Evolutionary conservation across 768 basidiomycete genomes (phyloP).

Genomic region (Naganishia kalamii): DNA sequence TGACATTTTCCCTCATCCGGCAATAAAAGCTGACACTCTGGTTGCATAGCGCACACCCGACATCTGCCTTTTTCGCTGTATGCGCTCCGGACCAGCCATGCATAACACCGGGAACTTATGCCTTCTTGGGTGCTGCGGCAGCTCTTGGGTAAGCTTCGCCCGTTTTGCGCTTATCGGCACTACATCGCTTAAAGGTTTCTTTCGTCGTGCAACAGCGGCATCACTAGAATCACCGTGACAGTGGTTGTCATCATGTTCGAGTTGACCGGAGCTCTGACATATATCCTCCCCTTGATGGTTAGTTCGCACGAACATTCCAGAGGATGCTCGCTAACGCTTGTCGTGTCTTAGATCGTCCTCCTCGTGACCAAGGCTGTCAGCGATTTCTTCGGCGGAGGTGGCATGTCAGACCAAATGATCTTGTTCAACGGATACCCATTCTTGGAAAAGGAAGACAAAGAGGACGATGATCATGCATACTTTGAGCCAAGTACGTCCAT

Average conservation of each 20-base stretch:
- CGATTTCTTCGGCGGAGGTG: constrained; percentile 83
- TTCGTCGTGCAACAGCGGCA: constrained; percentile 56
- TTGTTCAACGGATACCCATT: constrained; percentile 95
- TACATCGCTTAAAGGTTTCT: neutral
- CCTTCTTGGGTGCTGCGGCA: constrained; percentile 93
- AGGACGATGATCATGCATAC: constrained; percentile 59
- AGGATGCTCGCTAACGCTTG: constrained; percentile 15
- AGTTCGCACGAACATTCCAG: constrained; percentile 28
- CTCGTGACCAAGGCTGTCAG: constrained; percentile 95
- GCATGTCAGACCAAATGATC: constrained; percentile 96
- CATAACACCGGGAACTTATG: constrained; percentile 97
- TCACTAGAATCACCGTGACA: constrained; percentile 94
- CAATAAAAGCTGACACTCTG: neutral
- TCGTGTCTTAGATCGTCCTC: constrained; percentile 71
- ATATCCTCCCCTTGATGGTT: constrained; percentile 97
- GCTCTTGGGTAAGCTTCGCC: constrained; percentile 64
- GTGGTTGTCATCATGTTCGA: constrained; percentile 99
- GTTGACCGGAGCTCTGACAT: constrained; percentile 90
- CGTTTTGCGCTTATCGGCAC: neutral
- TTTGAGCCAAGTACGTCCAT: constrained; percentile 70
- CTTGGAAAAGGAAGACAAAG: constrained; percentile 80
- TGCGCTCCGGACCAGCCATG: constrained; percentile 90
- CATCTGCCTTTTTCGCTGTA: constrained; percentile 78
- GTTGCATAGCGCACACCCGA: constrained; percentile 62
- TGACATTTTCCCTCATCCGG: neutral